Base-by-base conservation (phyloP, 2,329 filamentous ascomycete genomes). In the Hypocreales sp. region DNA sequence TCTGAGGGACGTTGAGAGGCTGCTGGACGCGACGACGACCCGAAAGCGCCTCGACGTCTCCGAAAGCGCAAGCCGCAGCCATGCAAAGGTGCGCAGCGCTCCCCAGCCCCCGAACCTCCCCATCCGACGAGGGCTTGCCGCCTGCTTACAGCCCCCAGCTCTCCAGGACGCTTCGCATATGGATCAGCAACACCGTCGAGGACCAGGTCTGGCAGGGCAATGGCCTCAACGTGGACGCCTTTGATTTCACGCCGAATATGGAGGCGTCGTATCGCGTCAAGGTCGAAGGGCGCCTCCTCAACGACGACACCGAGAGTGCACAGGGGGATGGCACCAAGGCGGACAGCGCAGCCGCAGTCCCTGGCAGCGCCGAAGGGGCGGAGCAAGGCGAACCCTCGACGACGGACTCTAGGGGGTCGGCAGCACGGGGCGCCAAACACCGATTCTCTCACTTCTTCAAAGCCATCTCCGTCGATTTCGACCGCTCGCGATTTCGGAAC, bases 181-280 rank as follows among this genome's bases (percentile, higher is more conserved):
- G 84, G 84, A 76, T 98, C 43, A 86, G 75, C 44, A 98, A 98
- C 53, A 93, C 84, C 1, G 83, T 78, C 19, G 83, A 94, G 51
- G 82, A 90, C 45, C 90, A 98, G 55, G 76, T 79, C 18, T 95
- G 90, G 90, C 90, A 98, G 55, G 67, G 64, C 21, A 70, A 64
- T 40, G 62, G 61, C 22, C 60, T 78, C 33, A 75, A 76, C 34
- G 67, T 76, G 8, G 76, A 87, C 46, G 71, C 70, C 20, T 90
- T 90, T 38, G 84, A 92, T 46, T 86, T 92, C 44, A 75, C 73
- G 28, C 73, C 75, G 28, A 82, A 72, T 36, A 65, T 69, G 39
- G 78, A 84, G 40, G 79, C 82, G 3, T 79, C 76, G 8, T 98
- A 86, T 50, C 73, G 77, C 31, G 82, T 98, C 39, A 92, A 86